These are phyloP conservation scores for Gracilaria caudata DNA, from an alignment of 23 red algal species.

Conservation along the genomic window DNA sequence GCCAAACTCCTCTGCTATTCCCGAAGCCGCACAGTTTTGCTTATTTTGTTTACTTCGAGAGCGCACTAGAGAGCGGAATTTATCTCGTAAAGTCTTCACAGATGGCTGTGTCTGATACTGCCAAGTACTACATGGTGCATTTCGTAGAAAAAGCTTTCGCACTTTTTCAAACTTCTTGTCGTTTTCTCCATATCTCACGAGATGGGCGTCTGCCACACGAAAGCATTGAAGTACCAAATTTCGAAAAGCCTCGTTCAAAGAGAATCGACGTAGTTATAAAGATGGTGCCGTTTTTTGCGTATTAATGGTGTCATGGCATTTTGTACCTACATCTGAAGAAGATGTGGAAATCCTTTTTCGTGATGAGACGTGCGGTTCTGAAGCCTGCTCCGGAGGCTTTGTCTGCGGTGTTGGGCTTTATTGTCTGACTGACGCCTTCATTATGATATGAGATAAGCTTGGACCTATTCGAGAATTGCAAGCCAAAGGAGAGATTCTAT, in stretches of 20 bases:
- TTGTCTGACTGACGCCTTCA: too few species aligned
- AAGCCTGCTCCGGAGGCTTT: too few species aligned
- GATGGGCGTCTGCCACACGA: not conserved
- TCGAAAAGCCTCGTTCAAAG: not conserved
- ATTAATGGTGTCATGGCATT: too few species aligned
- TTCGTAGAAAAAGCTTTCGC: not conserved
- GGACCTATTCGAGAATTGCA: too few species aligned
- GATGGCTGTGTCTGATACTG: conserved; percentile 6
- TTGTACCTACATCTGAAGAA: too few species aligned
- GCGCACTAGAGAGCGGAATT: not conserved
- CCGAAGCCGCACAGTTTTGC: conserved; percentile 2
- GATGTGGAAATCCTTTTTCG: too few species aligned
- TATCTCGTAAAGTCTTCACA: not conserved
- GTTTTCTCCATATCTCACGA: not conserved
- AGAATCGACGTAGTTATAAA: conserved; percentile 20
- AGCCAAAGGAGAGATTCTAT: too few species aligned
- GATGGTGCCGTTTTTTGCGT: too few species aligned
- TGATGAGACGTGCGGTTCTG: too few species aligned
- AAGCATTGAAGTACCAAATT: not conserved
- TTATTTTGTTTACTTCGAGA: not conserved
- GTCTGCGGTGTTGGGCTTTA: too few species aligned
- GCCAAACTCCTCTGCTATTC: conserved; percentile 3
- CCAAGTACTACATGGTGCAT: not conserved
- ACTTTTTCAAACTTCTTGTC: conserved; percentile 12
- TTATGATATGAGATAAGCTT: too few species aligned